Percentiles rank a stretch among this genome's conserved stretches.
These are phyloP conservation scores for Fomes fomentarius DNA, from an alignment of 1,284 basidiomycete genomes.

Conservation along the genomic window DNA sequence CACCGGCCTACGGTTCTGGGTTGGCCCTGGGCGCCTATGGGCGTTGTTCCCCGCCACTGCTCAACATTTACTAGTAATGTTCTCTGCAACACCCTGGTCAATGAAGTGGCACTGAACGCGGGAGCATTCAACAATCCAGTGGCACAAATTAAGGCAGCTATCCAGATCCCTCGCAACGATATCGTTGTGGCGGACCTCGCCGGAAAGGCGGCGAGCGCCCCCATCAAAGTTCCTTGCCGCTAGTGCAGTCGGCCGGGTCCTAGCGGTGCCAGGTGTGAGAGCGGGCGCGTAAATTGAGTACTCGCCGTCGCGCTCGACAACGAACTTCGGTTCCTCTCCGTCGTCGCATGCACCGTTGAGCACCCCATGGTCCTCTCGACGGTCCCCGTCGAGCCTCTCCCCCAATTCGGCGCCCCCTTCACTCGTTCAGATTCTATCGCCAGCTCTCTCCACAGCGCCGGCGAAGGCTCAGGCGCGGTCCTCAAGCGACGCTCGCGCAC, in stretches of 20 bases:
- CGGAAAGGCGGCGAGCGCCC: slow-evolving; percentile 6
- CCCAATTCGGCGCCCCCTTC: slow-evolving; percentile 23
- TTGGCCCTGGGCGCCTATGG: background rate
- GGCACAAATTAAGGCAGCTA: background rate
- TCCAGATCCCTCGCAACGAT: background rate
- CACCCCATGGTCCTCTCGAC: slow-evolving; percentile 35
- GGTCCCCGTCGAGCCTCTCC: slow-evolving; percentile 21
- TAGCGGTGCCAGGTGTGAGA: slow-evolving; percentile 7
- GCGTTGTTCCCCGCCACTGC: background rate
- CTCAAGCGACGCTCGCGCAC: slow-evolving; percentile 38
- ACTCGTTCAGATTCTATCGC: slow-evolving; percentile 46
- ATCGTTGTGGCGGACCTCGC: background rate
- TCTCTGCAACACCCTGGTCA: too few relatives aligned
- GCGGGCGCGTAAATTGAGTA: slow-evolving; percentile 16
- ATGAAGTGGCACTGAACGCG: too few relatives aligned
- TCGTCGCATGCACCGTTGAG: slow-evolving; percentile 33
- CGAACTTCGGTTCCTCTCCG: slow-evolving; percentile 22
- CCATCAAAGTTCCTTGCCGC: slow-evolving; percentile 14
- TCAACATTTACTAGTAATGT: too few relatives aligned
- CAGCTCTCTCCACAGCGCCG: slow-evolving; percentile 40
- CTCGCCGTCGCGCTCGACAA: slow-evolving; percentile 21
- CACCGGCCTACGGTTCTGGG: slow-evolving; percentile 9
- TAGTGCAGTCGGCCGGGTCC: slow-evolving; percentile 16
- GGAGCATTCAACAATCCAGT: background rate
- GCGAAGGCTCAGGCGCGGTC: slow-evolving; percentile 25